Evolutionary conservation across 495 filamentous ascomycete species (phyloP).

Genomic region (Trichoderma erinaceum): DNA sequence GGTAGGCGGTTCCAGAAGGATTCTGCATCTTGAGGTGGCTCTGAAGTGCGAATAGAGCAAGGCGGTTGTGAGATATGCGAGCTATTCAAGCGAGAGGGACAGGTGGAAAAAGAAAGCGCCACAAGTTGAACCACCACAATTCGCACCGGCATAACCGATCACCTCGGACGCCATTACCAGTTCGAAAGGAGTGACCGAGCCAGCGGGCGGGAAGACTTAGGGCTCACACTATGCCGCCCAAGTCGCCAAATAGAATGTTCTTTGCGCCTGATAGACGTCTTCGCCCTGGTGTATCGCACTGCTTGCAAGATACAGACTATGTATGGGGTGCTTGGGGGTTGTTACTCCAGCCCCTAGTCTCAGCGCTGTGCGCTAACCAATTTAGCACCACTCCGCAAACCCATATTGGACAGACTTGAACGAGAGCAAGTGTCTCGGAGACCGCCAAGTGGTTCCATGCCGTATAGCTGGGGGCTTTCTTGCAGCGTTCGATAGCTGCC

Average conservation of each 20-base stretch:
- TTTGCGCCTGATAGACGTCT: not conserved
- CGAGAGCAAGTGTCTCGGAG: not conserved
- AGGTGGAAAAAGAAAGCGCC: not conserved
- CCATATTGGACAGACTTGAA: not conserved
- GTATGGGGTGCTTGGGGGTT: not conserved
- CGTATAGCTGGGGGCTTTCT: not conserved
- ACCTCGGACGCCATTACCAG: not conserved
- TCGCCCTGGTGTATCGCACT: not conserved
- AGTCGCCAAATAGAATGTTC: not conserved
- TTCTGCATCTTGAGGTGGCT: conserved; percentile 3
- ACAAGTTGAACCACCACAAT: conserved; percentile 9
- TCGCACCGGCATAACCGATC: conserved; percentile 9
- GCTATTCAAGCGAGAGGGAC: not conserved
- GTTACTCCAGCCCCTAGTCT: not conserved
- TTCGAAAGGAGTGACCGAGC: conserved; percentile 13
- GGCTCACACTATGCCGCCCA: not conserved
- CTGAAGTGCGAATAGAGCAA: not conserved
- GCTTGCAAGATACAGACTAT: not conserved
- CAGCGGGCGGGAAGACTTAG: conserved; percentile 10
- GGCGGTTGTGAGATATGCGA: not conserved
- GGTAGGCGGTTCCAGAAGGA: conserved; percentile 8
- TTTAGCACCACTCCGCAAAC: conserved; percentile 2
- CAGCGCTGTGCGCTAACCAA: not conserved
- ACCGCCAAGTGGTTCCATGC: not conserved
- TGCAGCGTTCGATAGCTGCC: not conserved